Conservation (phyloP, 2,329 filamentous ascomycete species). For the Sclerotinia minor region DNA sequence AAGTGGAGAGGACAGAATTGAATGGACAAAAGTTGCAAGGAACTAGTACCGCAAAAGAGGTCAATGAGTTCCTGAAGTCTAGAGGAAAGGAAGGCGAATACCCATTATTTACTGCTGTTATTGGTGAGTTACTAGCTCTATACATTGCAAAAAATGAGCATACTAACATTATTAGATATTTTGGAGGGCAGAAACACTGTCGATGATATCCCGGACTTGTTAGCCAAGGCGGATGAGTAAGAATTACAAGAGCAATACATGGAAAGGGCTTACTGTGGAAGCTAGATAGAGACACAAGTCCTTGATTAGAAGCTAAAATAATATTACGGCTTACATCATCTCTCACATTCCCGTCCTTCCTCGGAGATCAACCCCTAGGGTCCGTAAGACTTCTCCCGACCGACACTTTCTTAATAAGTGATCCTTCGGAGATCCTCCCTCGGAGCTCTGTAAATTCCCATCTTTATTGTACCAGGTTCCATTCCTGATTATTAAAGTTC, state of each 20-base stretch:
- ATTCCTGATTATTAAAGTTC: neutral
- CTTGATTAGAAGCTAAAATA: neutral
- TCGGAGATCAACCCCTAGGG: neutral
- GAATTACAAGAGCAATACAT: conserved; percentile 7
- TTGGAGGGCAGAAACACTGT: conserved; percentile 73
- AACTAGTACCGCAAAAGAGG: conserved; percentile 86
- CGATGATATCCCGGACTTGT: conserved; percentile 72
- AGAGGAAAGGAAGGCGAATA: conserved; percentile 79
- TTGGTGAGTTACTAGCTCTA: conserved; percentile 43
- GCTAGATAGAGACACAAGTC: conserved; percentile 23
- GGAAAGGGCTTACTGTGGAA: neutral
- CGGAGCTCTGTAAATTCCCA: neutral
- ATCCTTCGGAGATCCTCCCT: conserved; percentile 12
- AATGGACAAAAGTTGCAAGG: conserved; percentile 98
- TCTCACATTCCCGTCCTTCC: neutral
- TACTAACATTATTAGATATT: conserved; percentile 53
- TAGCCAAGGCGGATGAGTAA: conserved; percentile 31
- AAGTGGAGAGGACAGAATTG: conserved; percentile 85
- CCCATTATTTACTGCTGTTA: conserved; percentile 88
- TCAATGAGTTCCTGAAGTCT: conserved; percentile 82
- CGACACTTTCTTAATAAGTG: neutral
- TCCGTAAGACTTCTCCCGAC: neutral
- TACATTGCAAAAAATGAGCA: neutral
- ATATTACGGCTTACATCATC: conserved; percentile 12
- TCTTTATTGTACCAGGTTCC: neutral